Evolutionary conservation across 768 basidiomycete genomes (phyloP).

Genomic region (Lactarius psammicola): DNA sequence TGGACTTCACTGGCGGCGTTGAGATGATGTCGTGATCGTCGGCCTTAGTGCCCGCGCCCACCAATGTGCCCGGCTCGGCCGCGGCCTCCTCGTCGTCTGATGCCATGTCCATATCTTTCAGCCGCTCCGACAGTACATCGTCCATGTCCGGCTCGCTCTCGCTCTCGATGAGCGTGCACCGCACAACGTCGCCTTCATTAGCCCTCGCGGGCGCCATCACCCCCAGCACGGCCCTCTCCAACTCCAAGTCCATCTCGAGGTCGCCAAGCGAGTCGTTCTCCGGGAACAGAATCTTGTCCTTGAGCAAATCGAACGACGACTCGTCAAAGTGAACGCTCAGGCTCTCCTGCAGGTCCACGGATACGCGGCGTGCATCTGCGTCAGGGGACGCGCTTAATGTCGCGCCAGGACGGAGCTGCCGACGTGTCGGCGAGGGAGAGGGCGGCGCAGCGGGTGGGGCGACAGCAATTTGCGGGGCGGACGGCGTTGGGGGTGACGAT

Average conservation of each 20-base stretch:
- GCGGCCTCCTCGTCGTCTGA: conserved; percentile 13
- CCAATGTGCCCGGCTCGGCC: too few species aligned
- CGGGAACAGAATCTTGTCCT: conserved; percentile 25
- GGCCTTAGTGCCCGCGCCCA: conserved; percentile 1
- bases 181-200: neutral
- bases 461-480: conserved; percentile 19
- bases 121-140: conserved; percentile 16
- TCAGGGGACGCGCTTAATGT: conserved; percentile 1
- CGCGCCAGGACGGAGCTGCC: conserved; percentile 6
- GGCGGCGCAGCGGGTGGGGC: conserved; percentile 20
- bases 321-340: conserved; percentile 28
- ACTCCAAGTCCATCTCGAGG: conserved; percentile 21
- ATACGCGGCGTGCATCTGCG: conserved; percentile 18
- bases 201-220: neutral
- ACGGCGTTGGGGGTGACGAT: conserved; percentile 10
- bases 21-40: neutral
- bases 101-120: conserved; percentile 18
- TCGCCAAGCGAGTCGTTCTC: conserved; percentile 26
- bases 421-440: conserved; percentile 22
- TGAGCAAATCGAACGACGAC: conserved; percentile 28
- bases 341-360: conserved; percentile 25
- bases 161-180: neutral
- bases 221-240: neutral
- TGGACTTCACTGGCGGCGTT: conserved; percentile 3
- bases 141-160: conserved; percentile 14